Conservation (phyloP, 1,284 basidiomycete species). For the Inonotus hispidus region DNA sequence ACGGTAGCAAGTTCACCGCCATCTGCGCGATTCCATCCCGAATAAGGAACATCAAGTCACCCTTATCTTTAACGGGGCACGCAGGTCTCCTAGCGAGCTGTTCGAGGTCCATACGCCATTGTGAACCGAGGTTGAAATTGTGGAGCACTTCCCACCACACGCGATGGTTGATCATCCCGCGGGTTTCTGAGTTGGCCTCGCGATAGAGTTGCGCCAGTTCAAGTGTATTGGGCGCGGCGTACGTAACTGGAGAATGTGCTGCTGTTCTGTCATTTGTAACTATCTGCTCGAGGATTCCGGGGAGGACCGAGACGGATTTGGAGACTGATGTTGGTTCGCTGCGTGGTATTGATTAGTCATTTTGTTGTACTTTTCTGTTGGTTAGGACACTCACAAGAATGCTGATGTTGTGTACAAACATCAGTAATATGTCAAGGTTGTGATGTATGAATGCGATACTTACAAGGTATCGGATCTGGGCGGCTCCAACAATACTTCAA, state of each 20-base stretch:
- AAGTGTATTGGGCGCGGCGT: slow-evolving; percentile 73
- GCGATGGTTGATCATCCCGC: slow-evolving; percentile 44
- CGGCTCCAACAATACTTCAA: slow-evolving; percentile 29
- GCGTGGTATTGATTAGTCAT: slow-evolving; percentile 18
- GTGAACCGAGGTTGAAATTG: slow-evolving; percentile 51
- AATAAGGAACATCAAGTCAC: slow-evolving; percentile 58
- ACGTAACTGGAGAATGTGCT: slow-evolving; percentile 48
- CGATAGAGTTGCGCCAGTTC: slow-evolving; percentile 70
- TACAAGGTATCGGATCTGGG: slow-evolving; percentile 46
- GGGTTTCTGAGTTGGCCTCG: slow-evolving; percentile 39
- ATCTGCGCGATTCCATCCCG: slow-evolving; percentile 70
- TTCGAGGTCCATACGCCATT: slow-evolving; percentile 61
- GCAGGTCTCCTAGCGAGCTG: slow-evolving; percentile 46
- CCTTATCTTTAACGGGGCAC: slow-evolving; percentile 36
- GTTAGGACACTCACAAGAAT: slow-evolving; percentile 17
- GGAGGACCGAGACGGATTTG: slow-evolving; percentile 71
- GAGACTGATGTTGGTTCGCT: slow-evolving; percentile 85
- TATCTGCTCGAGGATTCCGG: slow-evolving; percentile 44
- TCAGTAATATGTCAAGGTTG: not conserved
- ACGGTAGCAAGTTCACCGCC: slow-evolving; percentile 74
- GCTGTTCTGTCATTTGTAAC: slow-evolving; percentile 21
- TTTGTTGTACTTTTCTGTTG: not conserved
- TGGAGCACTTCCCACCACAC: slow-evolving; percentile 66
- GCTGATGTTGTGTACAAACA: not conserved
- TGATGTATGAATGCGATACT: slow-evolving; percentile 24